Evolutionary conservation across 1,284 basidiomycete genomes (phyloP), one percentile per base, ranked within the genome.

Genomic region (Bondarzewia mesenterica): DNA sequence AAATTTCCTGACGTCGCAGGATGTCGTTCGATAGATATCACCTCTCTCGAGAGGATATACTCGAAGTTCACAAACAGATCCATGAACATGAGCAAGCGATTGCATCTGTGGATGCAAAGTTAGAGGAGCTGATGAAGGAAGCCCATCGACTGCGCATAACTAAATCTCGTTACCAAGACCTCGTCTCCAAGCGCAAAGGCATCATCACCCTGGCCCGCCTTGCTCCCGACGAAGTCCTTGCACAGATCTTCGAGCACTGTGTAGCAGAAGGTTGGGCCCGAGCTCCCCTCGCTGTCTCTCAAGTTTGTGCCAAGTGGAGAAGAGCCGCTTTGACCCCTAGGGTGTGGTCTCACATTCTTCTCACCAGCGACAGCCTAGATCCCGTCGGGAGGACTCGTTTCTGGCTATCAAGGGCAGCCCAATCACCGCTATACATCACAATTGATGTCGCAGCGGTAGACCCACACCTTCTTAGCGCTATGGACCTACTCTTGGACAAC

Each of bases 261-360:
- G 69, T 73, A 7, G 61, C 61, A 20, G 67, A 69, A 43, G 75
- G 75, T 10, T 82, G 77, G 74, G 73, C 72, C 16, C 69, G 70
- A 20, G 77, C 73, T 8, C 80, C 80, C 14, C 59, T 82, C 16
- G 66, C 70, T 40, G 70, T 71, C 38, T 81, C 78, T 12, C 77
- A 80, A 45, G 79, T 82, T 29, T 84, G 79, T 55, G 70, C 73
- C 3, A 64, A 73, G 48, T 85, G 81, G 81, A 69, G 79, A 46
- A 68, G 65, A 54, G 79, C 78, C 0, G 68, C 77, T 5, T 62
- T 60, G 44, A 65, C 68, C 27, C 77, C 80, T 21, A 65, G 68
- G 20, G 71, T 81, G 25, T 84, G 81, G 81, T 77, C 78, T 4
- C 66, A 74, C 53, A 54, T 83, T 46, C 75, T 77, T 50, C 65